Evolutionary conservation across 106 monocot species (phyloP), one percentile per base, ranked within the genome.

Genomic region (Narthecium ossifragum): DNA sequence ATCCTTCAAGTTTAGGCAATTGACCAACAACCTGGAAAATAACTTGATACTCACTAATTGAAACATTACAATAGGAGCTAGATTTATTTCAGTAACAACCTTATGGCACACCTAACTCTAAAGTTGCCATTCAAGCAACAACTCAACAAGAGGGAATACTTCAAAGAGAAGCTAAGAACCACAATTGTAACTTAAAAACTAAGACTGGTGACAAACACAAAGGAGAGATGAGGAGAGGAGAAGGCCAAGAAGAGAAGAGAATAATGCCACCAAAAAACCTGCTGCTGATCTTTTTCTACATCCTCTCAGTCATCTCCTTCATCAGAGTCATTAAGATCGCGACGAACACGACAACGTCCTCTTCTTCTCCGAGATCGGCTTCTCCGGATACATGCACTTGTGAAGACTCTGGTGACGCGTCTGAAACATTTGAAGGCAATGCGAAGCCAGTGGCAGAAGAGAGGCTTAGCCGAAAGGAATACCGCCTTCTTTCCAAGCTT

Each of bases 231-330:
- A 24, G 23, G n/a, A 22, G 49, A 49, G 10, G 49, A 10, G 23
- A 24, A n/a, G 8, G 24, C 4, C 23, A 49, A 33, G 32, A 1
- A 20, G 33, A 55, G 7, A 18, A 18, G 55, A 36, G 37, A 17
- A 70, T 1, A 52, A 46, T 60, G 53, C 60, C 46, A 8, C 26
- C 55, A 0, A 73, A 66, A 63, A 73, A 36, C 45, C 29, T 57
- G 25, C 26, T 54, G 6, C 9, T 54, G 10, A 14, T 67, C 20
- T 34, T 70, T 51, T 55, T 67, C 28, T 24, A 67, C 26, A 6
- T 67, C 51, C 17, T 45, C 61, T 74, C 61, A 34, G 25, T 34
- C 24, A 15, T 74, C 29, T 74, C 67, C 14, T 61, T 67, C 60
- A 30, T 62, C 4, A 61, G 32, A 30, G 34, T 67, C 17, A 67